A percentile compares a stretch with the other conserved stretches of the same genome.
Conservation (phyloP, 2,329 filamentous ascomycete genomes). For the Trichoderma aggressivum region DNA sequence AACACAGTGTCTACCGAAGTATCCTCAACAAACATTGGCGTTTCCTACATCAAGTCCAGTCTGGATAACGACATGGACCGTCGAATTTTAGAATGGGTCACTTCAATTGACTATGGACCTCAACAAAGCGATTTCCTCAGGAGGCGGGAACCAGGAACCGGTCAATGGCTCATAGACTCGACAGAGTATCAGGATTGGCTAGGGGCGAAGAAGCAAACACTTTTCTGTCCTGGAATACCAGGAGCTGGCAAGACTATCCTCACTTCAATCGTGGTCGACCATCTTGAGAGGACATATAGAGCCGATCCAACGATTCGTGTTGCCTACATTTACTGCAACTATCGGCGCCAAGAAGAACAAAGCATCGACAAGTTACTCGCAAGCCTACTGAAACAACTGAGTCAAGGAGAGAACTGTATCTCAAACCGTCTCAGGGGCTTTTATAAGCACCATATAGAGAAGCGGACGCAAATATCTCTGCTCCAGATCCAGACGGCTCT, state of each 20-base stretch:
- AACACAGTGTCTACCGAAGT: neutral
- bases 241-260: constrained; percentile 50
- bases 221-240: constrained; percentile 47
- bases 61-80: neutral
- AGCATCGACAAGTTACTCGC: neutral
- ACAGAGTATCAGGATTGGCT: constrained; percentile 35
- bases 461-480: neutral
- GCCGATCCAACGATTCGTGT: constrained; percentile 33
- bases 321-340: constrained; percentile 43
- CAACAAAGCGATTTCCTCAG: constrained; percentile 41
- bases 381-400: neutral
- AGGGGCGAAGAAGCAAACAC: constrained; percentile 22
- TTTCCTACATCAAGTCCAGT: neutral
- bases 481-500: neutral
- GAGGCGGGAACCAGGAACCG: constrained; percentile 38
- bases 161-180: constrained; percentile 45
- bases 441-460: neutral
- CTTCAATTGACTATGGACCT: constrained; percentile 32
- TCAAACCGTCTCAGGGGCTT: neutral
- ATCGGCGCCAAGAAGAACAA: constrained; percentile 35
- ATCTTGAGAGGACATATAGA: constrained; percentile 31
- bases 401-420: neutral
- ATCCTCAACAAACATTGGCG: no score
- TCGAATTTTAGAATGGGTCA: constrained; percentile 38
- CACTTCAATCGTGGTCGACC: constrained; percentile 39